These are phyloP conservation scores for Harrya chromipes DNA, from an alignment of 768 basidiomycete species.

Conservation along the genomic window DNA sequence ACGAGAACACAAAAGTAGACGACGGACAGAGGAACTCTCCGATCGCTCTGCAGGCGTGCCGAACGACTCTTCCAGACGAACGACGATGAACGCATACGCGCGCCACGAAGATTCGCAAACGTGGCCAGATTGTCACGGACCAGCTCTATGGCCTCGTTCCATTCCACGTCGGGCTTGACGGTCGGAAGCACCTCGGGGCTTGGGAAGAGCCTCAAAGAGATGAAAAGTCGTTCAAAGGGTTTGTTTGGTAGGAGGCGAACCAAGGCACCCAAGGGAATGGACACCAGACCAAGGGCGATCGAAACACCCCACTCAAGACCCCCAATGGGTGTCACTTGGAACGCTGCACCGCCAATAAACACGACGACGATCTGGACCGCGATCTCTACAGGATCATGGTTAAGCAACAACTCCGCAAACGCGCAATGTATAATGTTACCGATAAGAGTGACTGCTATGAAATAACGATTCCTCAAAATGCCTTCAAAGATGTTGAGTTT, in stretches of 20 bases:
- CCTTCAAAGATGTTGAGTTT: conserved; percentile 89
- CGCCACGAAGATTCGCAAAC: conserved; percentile 83
- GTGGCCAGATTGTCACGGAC: conserved; percentile 85
- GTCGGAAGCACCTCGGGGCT: conserved; percentile 64
- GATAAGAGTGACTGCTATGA: conserved; percentile 77
- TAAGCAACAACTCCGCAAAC: conserved; percentile 2
- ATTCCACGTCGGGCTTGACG: conserved; percentile 54
- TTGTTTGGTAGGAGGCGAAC: conserved; percentile 79
- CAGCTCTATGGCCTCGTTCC: conserved; percentile 77
- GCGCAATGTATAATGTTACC: conserved; percentile 47
- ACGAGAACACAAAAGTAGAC: conserved; percentile 16
- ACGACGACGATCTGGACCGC: conserved; percentile 85
- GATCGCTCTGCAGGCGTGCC: conserved; percentile 51
- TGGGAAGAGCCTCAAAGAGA: conserved; percentile 55
- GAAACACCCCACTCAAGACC: conserved; percentile 94
- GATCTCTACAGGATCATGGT: conserved; percentile 55
- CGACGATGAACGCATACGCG: conserved; percentile 80
- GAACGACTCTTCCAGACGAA: conserved; percentile 80
- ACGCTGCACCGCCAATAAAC: conserved; percentile 87
- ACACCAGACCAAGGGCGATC: conserved; percentile 79
- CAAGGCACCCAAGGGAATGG: conserved; percentile 83
- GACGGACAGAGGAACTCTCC: conserved; percentile 46
- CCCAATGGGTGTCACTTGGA: conserved; percentile 76
- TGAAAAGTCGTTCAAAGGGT: conserved; percentile 67
- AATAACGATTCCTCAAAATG: conserved; percentile 75